A percentile compares a stretch with the other conserved stretches of the same genome.
Evolutionary conservation across 2,329 filamentous ascomycete species (phyloP).

Genomic region (Fusarium vanettenii): DNA sequence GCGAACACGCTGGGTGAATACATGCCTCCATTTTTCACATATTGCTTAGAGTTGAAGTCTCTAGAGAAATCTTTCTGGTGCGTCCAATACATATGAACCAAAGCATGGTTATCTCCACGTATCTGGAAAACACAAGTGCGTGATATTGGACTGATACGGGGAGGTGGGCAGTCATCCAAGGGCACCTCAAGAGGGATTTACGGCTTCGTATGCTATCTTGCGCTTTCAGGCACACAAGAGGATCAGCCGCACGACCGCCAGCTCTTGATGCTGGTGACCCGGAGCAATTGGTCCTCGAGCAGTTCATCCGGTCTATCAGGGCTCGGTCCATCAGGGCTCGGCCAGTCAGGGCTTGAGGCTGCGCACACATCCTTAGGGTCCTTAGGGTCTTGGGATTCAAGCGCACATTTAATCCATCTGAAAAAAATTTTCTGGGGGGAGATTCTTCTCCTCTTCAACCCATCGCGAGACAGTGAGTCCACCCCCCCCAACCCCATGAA

Average conservation of each 20-base stretch:
- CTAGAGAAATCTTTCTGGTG: too few relatives aligned
- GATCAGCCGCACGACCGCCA: neutral
- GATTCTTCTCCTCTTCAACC: neutral
- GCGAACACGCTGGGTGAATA: neutral
- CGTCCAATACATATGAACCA: too few relatives aligned
- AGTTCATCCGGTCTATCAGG: neutral
- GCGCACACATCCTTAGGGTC: neutral
- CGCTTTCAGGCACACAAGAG: neutral
- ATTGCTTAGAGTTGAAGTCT: too few relatives aligned
- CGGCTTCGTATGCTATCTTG: neutral
- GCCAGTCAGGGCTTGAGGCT: neutral
- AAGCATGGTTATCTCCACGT: neutral
- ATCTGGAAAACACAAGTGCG: neutral
- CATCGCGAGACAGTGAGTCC: neutral
- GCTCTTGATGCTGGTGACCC: neutral
- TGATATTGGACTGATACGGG: neutral
- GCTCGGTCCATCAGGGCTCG: neutral
- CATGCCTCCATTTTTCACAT: neutral
- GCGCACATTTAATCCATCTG: neutral
- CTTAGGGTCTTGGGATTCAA: neutral
- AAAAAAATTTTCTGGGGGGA: neutral
- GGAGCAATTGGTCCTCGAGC: neutral
- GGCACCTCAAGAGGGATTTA: neutral
- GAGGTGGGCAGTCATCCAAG: neutral
- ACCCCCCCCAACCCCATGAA: neutral